A percentile compares a stretch with the other conserved stretches of the same genome.
Evolutionary conservation across 2,329 filamentous ascomycete genomes (phyloP).

Genomic region (Trichoderma sp.): DNA sequence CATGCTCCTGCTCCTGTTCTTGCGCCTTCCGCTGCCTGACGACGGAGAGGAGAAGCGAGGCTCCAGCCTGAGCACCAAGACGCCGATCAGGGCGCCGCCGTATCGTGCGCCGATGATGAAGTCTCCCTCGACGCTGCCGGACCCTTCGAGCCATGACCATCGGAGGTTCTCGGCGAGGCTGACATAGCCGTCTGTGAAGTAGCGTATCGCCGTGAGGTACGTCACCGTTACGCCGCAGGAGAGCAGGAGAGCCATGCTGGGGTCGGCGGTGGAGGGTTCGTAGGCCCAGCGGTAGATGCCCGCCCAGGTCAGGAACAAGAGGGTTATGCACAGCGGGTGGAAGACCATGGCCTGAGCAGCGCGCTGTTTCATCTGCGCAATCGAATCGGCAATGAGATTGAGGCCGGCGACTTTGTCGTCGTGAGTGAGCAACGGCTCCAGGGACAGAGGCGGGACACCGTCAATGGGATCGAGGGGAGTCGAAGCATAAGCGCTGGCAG

Average conservation of each 20-base stretch:
- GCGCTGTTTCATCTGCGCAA: conserved; percentile 77
- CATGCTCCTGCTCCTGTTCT: conserved; percentile 44
- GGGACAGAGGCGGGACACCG: conserved; percentile 63
- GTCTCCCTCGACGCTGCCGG: conserved; percentile 52
- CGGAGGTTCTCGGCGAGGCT: conserved; percentile 61
- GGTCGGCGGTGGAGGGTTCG: conserved; percentile 49
- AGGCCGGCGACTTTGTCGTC: conserved; percentile 69
- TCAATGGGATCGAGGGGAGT: conserved; percentile 41
- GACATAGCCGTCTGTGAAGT: conserved; percentile 63
- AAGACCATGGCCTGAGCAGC: conserved; percentile 65
- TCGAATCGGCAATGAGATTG: conserved; percentile 74
- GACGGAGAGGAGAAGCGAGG: conserved; percentile 38
- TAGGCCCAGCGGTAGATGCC: conserved; percentile 52
- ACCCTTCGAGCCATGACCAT: conserved; percentile 60
- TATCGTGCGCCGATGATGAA: conserved; percentile 67
- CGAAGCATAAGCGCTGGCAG: conserved; percentile 42
- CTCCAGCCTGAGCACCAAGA: conserved; percentile 69
- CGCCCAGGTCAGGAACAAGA: conserved; percentile 49
- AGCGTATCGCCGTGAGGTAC: conserved; percentile 63
- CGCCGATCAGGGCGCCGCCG: conserved; percentile 69
- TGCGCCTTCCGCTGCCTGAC: conserved; percentile 39
- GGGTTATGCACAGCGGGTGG: conserved; percentile 59
- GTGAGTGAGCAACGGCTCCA: conserved; percentile 57
- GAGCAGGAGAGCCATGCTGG: conserved; percentile 59
- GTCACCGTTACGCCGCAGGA: conserved; percentile 64